Conservation (phyloP, 805 yeast species). For the Yarrowia sp. region DNA sequence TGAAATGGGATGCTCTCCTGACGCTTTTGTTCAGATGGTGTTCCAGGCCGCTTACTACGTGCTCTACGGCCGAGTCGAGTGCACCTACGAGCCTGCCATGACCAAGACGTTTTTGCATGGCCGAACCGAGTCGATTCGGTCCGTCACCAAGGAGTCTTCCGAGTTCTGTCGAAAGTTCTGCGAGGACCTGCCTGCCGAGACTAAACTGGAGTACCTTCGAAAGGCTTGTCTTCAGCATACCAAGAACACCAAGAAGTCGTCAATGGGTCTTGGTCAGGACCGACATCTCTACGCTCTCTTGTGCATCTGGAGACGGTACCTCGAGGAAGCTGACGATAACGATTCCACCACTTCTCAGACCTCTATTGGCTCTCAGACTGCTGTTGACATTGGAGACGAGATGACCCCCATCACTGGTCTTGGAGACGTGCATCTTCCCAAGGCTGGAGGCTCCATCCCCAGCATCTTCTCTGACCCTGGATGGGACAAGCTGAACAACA, state of each 20-base stretch:
- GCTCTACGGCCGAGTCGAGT: slow-evolving; percentile 88
- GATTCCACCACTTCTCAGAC: slow-evolving; percentile 47
- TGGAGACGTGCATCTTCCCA: slow-evolving; percentile 66
- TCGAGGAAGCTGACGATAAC: slow-evolving; percentile 45
- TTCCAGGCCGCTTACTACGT: slow-evolving; percentile 94
- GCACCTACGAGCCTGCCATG: slow-evolving; percentile 97
- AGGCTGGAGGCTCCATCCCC: slow-evolving; percentile 57
- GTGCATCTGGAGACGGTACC: slow-evolving; percentile 74
- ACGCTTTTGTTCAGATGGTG: slow-evolving; percentile 92
- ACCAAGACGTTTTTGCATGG: slow-evolving; percentile 88
- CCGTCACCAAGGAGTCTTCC: slow-evolving; percentile 82
- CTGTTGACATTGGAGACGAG: slow-evolving; percentile 66
- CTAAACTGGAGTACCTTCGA: slow-evolving; percentile 65
- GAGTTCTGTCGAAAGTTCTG: slow-evolving; percentile 84
- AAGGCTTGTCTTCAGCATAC: slow-evolving; percentile 77
- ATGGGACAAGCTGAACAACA: slow-evolving; percentile 84
- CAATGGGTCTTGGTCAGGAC: slow-evolving; percentile 88
- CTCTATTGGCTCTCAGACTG: slow-evolving; percentile 41
- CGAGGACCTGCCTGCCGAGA: slow-evolving; percentile 65
- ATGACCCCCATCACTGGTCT: slow-evolving; percentile 90
- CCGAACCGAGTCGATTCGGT: slow-evolving; percentile 88
- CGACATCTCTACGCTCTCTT: slow-evolving; percentile 87
- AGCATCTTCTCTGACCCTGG: slow-evolving; percentile 82
- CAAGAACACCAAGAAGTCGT: slow-evolving; percentile 68
- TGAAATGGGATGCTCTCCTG: slow-evolving; percentile 87